Conservation (phyloP, 495 filamentous ascomycete genomes). For the Amorphotheca resinae region DNA sequence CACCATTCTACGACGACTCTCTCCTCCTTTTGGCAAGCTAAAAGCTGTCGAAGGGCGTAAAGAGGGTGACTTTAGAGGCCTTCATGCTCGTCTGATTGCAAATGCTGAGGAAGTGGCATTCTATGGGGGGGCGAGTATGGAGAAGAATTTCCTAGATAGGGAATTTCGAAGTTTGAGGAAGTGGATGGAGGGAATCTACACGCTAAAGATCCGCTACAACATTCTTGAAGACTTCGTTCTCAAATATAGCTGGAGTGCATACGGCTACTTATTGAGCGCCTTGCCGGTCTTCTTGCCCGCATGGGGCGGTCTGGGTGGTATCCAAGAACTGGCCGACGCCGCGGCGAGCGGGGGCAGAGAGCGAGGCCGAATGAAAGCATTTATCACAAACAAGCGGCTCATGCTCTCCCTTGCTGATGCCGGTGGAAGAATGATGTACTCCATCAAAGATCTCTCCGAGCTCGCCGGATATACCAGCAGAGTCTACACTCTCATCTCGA, state of each 20-base stretch:
- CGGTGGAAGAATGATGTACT: conserved; percentile 97
- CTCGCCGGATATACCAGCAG: conserved; percentile 90
- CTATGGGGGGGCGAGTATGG: conserved; percentile 88
- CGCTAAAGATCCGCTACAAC: conserved; percentile 92
- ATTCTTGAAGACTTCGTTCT: conserved; percentile 97
- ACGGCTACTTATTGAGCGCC: conserved; percentile 87
- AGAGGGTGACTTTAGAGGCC: conserved; percentile 83
- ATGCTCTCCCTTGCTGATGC: conserved; percentile 98
- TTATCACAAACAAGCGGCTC: conserved; percentile 96
- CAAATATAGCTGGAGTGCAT: conserved; percentile 97
- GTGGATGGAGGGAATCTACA: conserved; percentile 96
- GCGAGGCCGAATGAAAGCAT: conserved; percentile 87
- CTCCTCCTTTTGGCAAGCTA: conserved; percentile 90
- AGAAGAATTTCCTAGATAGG: conserved; percentile 75
- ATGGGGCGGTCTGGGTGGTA: conserved; percentile 75
- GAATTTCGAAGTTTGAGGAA: conserved; percentile 83
- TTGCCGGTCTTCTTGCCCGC: conserved; percentile 90
- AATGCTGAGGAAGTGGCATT: conserved; percentile 99
- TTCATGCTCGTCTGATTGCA: conserved; percentile 84
- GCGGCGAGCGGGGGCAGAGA: conserved; percentile 46
- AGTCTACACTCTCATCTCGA: conserved; percentile 89
- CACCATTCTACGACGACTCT: conserved; percentile 71
- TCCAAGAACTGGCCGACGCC: conserved; percentile 44
- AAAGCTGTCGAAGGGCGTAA: conserved; percentile 88
- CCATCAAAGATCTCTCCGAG: conserved; percentile 95